Evolutionary conservation across 805 yeast species (phyloP).

Genomic region (Kluyveromyces aestuarii): DNA sequence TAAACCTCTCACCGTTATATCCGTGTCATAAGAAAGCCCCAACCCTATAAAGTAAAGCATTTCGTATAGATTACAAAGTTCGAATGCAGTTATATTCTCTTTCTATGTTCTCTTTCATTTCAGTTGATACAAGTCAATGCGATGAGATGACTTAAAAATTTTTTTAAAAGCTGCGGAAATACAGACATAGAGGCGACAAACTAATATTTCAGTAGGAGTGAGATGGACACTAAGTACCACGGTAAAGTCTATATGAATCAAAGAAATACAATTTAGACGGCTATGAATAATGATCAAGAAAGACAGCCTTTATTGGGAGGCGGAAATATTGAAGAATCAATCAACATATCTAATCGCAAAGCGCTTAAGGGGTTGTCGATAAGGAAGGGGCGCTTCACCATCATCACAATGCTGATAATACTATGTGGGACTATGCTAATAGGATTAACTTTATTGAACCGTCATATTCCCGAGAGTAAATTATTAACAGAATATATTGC

Average conservation of each 20-base stretch:
- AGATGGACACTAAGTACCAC: no score
- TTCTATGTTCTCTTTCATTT: not conserved
- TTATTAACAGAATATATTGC: not conserved
- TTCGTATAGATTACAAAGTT: constrained; percentile 2
- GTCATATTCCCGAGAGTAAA: not conserved
- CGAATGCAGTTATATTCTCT: not conserved
- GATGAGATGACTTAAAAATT: no score
- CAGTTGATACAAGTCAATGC: not conserved
- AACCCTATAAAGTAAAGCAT: constrained; percentile 90
- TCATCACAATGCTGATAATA: not conserved
- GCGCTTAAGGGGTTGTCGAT: not conserved
- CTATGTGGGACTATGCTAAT: not conserved
- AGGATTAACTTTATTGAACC: not conserved
- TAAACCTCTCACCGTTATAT: constrained; percentile 90
- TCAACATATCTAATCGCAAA: not conserved
- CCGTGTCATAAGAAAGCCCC: constrained; percentile 82
- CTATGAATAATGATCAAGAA: not conserved
- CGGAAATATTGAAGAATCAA: not conserved
- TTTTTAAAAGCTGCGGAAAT: no score
- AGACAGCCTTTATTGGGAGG: constrained; percentile 1
- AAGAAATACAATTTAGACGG: not conserved
- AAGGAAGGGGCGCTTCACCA: not conserved
- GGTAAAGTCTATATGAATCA: no score
- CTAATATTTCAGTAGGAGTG: no score
- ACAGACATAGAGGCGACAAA: no score